Evolutionary conservation across 1,284 basidiomycete species (phyloP), one percentile per base, ranked within the genome.

Genomic region (Lignosus rhinocerotis): DNA sequence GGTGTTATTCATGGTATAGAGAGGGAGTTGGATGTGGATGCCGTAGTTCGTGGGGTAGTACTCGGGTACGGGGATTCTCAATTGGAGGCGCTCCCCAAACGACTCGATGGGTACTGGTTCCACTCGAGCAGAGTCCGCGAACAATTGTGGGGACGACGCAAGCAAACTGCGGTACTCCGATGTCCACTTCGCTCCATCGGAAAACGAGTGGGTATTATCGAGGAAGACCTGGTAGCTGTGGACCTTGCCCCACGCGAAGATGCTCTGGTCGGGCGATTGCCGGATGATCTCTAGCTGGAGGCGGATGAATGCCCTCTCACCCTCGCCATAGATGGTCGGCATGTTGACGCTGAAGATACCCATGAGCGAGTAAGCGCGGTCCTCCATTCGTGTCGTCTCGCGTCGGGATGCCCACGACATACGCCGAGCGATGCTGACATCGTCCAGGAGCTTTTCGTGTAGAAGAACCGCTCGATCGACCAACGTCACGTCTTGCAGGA

Each of bases 331-430:
- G 38, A 57, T 53, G 1, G 44, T 17, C 8, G 44, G 39, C 50
- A 57, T 34, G 38, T 48, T 36, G 32, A 53, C 39, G 30, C 55
- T 43, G 25, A 57, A 57, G 17, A 57, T 52, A 30, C 55, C 55
- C 17, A 57, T 21, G 36, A 57, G 55, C 16, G 51, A 57, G 45
- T 57, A 57, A 25, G 51, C 55, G 17, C 51, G 36, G 44, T 57
- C 50, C 39, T 57, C 55, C 39, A 53, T n/a, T 3, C 21, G 36
- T 3, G 50, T 52, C 25, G 51, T 53, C 12, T 25, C n/a, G 3
- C 51, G 51, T 1, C 19, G n/a, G 9, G 51, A 11, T 3, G 51
- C 51, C 51, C 51, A 53, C 16, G 54, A 55, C 54, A 55, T 43
- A 10, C 55, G 47, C 1, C 45, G 50, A 1, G 55, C 50, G 36